Conservation (phyloP, 225 moss, liverwort and hornwort species). For the Physcomitrellopsis africana region DNA sequence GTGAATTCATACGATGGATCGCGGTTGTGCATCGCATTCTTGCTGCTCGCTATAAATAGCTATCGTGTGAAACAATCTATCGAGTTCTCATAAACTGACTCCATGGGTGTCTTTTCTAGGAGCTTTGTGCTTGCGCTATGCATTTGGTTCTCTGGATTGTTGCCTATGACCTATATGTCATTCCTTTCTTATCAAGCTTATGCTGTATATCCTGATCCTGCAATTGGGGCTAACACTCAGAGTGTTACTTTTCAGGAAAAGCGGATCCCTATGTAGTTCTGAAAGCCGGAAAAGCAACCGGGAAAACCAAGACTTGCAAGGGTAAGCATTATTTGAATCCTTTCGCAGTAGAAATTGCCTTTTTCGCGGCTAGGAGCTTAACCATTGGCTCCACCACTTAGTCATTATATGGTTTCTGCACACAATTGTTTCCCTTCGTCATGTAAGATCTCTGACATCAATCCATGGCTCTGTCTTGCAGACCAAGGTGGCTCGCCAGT, state of each 20-base stretch:
- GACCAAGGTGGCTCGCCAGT: conserved; percentile 54
- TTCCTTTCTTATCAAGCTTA: neutral
- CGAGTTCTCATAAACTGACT: neutral
- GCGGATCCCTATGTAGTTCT: conserved; percentile 60
- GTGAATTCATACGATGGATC: too few species aligned
- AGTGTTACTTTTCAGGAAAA: conserved; percentile 39
- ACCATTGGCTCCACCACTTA: too few species aligned
- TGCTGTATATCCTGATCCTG: conserved; percentile 21
- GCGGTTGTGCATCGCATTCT: neutral
- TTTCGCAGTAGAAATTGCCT: too few species aligned
- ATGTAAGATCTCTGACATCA: conserved; percentile 10
- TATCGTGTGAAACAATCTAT: neutral
- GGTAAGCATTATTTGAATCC: conserved; percentile 21
- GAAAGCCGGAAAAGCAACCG: conserved; percentile 44
- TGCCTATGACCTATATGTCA: neutral
- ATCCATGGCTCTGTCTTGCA: conserved; percentile 18
- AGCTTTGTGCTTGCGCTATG: too few species aligned
- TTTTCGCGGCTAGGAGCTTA: too few species aligned
- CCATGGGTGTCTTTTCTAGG: neutral
- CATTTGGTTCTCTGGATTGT: neutral
- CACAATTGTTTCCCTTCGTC: neutral
- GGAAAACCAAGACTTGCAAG: conserved; percentile 54
- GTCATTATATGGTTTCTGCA: too few species aligned
- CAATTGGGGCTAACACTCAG: conserved; percentile 5
- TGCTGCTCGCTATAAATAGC: too few species aligned